These are phyloP conservation scores for Chamaenerion angustifolium DNA, from an alignment of 345 rosid species.

Conservation along the genomic window DNA sequence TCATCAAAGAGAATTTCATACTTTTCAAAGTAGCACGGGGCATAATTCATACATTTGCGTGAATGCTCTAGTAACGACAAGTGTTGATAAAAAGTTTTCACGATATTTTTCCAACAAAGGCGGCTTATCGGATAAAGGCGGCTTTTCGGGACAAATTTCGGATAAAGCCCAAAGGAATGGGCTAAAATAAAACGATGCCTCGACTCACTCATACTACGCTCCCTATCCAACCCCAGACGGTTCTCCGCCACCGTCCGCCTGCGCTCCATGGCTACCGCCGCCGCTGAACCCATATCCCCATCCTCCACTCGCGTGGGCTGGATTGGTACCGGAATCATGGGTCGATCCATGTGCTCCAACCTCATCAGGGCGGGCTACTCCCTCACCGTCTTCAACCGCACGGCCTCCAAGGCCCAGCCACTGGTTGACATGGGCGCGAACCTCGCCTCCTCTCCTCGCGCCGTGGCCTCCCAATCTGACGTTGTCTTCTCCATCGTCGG, in stretches of 20 bases:
- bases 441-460: constrained; percentile 46
- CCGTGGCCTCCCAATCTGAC: constrained; percentile 61
- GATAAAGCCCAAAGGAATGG: too few species aligned
- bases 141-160: too few species aligned
- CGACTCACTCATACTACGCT: too few species aligned
- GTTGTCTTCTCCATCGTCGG: constrained; percentile 93
- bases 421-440: constrained; percentile 64
- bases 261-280: constrained; percentile 49
- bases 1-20: too few species aligned
- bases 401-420: constrained; percentile 64
- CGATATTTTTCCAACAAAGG: too few species aligned
- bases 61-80: too few species aligned
- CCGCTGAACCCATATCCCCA: constrained; percentile 25
- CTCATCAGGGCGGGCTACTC: constrained; percentile 65
- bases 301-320: constrained; percentile 75
- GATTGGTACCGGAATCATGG: constrained; percentile 95
- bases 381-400: constrained; percentile 76
- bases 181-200: too few species aligned
- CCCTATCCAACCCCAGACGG: not conserved
- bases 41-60: too few species aligned
- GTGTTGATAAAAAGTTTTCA: too few species aligned
- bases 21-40: too few species aligned
- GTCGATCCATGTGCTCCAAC: constrained; percentile 69
- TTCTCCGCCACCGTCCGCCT: constrained; percentile 11
- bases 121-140: too few species aligned